Evolutionary conservation across 805 yeast genomes (phyloP).

Genomic region (Scheffersomyces stipitis): DNA sequence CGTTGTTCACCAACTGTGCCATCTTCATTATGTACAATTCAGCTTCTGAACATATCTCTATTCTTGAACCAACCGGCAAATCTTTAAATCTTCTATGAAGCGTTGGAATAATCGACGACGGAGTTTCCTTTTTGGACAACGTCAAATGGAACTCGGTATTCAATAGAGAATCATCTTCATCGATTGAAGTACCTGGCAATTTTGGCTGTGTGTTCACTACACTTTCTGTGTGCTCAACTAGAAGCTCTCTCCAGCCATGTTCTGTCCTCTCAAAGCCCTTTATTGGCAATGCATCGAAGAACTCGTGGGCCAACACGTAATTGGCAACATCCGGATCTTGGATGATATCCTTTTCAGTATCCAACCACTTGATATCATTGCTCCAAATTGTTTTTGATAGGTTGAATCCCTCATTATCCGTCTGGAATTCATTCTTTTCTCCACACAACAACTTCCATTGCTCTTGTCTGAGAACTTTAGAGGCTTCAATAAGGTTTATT

Average conservation of each 20-base stretch:
- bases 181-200: constrained; percentile 14
- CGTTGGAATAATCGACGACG: constrained; percentile 58
- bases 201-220: constrained; percentile 35
- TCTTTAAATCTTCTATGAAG: constrained; percentile 48
- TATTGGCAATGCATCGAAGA: constrained; percentile 83
- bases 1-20: constrained; percentile 42
- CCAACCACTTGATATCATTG: constrained; percentile 56
- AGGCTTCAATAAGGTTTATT: constrained; percentile 68
- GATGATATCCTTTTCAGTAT: constrained; percentile 51
- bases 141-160: constrained; percentile 54
- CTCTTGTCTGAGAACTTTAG: constrained; percentile 56
- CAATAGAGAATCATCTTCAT: constrained; percentile 10
- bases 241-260: constrained; percentile 75
- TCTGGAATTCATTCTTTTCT: constrained; percentile 13
- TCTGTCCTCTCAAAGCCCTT: constrained; percentile 61
- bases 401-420: constrained; percentile 31
- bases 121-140: constrained; percentile 58
- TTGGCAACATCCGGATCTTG: constrained; percentile 40
- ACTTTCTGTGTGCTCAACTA: constrained; percentile 56
- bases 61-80: constrained; percentile 55
- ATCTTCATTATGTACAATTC: constrained; percentile 57
- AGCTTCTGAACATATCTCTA: constrained; percentile 77
- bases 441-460: constrained; percentile 56
- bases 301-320: constrained; percentile 79
- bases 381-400: constrained; percentile 50